Percentiles rank a stretch among this genome's conserved stretches.
These are phyloP conservation scores for Chlamydomonas asymmetrica DNA, from an alignment of 139 green algal genomes.

Conservation along the genomic window DNA sequence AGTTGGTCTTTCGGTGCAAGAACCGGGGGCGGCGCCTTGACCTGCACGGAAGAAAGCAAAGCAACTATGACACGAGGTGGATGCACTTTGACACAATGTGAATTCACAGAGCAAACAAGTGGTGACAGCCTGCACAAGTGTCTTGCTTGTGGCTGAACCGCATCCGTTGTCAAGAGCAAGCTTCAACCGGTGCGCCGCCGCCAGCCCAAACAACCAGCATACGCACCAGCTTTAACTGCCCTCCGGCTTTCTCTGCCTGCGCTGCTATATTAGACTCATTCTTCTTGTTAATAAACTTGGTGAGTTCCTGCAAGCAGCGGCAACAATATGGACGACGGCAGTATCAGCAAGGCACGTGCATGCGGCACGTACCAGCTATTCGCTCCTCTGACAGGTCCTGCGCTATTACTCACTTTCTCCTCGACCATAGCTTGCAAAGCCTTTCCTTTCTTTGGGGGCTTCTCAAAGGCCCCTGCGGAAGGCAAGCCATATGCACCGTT, in stretches of 20 bases:
- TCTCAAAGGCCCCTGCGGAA: constrained; percentile 12
- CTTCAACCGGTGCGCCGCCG: not conserved
- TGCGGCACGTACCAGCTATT: not conserved
- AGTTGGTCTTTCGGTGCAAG: constrained; percentile 16
- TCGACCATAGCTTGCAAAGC: not conserved
- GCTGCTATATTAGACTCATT: constrained; percentile 20
- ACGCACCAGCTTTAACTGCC: constrained; percentile 33
- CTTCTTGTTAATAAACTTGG: constrained; percentile 32
- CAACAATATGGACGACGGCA: not conserved
- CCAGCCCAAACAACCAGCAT: too few species aligned
- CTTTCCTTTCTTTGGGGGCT: constrained; percentile 15
- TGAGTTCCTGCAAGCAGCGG: constrained; percentile 18
- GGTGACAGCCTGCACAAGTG: not conserved
- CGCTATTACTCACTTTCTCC: not conserved
- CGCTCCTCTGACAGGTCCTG: not conserved
- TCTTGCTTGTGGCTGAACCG: not conserved
- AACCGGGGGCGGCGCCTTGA: constrained; percentile 7
- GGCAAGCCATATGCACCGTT: not conserved
- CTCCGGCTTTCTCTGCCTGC: constrained; percentile 12
- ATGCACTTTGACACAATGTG: not conserved
- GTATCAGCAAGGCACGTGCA: not conserved
- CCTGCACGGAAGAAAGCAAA: not conserved
- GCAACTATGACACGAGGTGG: not conserved
- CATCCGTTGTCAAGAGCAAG: not conserved
- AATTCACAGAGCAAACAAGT: not conserved